phyloP scores from a whole-genome alignment of 768 basidiomycete genomes.

The Amanita jacksonii region DNA sequence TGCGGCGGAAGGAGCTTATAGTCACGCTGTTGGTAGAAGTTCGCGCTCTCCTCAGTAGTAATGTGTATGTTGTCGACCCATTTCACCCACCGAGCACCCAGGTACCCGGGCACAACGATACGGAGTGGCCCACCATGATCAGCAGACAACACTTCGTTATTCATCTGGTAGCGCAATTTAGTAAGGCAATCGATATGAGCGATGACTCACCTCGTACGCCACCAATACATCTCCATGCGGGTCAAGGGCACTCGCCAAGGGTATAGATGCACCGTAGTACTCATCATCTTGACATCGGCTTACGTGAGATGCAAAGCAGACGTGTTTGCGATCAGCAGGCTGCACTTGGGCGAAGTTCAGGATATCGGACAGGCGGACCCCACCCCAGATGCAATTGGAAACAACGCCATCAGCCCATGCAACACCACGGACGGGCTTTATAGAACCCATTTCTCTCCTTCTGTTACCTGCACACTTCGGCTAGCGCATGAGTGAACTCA shows the following conservation, averaged over 20 bases:
- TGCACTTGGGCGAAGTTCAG: slow-evolving; percentile 35
- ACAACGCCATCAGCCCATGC: slow-evolving; percentile 63
- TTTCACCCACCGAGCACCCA: slow-evolving; percentile 69
- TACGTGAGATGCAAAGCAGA: slow-evolving; percentile 51
- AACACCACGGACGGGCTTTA: slow-evolving; percentile 49
- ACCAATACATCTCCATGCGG: slow-evolving; percentile 43
- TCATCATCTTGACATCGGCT: slow-evolving; percentile 52
- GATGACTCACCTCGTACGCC: slow-evolving; percentile 42
- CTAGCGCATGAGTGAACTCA: neutral
- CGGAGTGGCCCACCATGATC: slow-evolving; percentile 61
- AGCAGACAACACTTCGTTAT: slow-evolving; percentile 43
- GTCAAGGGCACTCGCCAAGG: slow-evolving; percentile 39
- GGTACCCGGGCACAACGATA: slow-evolving; percentile 56
- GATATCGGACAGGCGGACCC: slow-evolving; percentile 47
- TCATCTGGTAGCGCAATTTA: slow-evolving; percentile 40
- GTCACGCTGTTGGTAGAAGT: slow-evolving; percentile 65
- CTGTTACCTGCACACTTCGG: slow-evolving; percentile 57
- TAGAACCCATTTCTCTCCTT: slow-evolving; percentile 51
- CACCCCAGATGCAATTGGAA: slow-evolving; percentile 60
- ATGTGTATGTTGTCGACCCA: slow-evolving; percentile 59
- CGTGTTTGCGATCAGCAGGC: slow-evolving; percentile 30
- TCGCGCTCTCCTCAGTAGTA: slow-evolving; percentile 46
- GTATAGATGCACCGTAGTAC: slow-evolving; percentile 57
- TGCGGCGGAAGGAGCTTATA: slow-evolving; percentile 55
- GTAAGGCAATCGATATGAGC: neutral